phyloP scores from a whole-genome alignment of 257 asterid species.

The Przewalskia tangutica region DNA sequence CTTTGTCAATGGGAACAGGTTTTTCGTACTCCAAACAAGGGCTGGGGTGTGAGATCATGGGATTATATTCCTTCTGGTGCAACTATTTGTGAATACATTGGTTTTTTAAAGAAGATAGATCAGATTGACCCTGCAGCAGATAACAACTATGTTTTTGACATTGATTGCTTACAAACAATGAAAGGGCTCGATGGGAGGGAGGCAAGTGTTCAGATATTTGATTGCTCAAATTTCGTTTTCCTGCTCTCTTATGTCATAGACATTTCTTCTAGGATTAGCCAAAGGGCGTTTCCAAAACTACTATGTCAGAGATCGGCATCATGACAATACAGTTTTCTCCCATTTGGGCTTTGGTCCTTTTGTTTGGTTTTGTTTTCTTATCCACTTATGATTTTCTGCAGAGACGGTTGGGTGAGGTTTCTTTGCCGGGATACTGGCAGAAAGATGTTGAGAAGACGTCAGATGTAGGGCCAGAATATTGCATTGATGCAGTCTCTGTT shows the following conservation, averaged over 20 bases:
- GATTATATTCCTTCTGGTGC: conserved; percentile 82
- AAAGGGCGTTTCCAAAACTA: neutral
- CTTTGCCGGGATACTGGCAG: conserved; percentile 41
- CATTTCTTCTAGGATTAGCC: neutral
- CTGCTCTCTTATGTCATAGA: neutral
- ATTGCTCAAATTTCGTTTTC: neutral
- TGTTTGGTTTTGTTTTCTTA: neutral
- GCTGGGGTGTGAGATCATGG: conserved; percentile 95
- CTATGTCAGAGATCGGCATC: neutral
- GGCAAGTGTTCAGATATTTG: conserved; percentile 24
- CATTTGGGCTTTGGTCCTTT: neutral
- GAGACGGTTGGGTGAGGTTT: conserved; percentile 76
- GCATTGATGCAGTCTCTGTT: conserved; percentile 66
- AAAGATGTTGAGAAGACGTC: conserved; percentile 29
- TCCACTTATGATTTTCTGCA: conserved; percentile 12
- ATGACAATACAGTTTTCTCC: neutral
- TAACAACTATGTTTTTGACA: conserved; percentile 63
- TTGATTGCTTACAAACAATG: conserved; percentile 87
- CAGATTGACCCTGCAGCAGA: conserved; percentile 49
- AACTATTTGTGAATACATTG: conserved; percentile 77
- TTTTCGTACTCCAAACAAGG: conserved; percentile 71
- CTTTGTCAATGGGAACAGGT: conserved; percentile 30
- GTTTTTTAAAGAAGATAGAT: conserved; percentile 43
- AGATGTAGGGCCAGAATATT: conserved; percentile 55
- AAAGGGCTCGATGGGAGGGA: conserved; percentile 82